phyloP scores from a whole-genome alignment of 106 monocot species.

The Acorus gramineus region DNA sequence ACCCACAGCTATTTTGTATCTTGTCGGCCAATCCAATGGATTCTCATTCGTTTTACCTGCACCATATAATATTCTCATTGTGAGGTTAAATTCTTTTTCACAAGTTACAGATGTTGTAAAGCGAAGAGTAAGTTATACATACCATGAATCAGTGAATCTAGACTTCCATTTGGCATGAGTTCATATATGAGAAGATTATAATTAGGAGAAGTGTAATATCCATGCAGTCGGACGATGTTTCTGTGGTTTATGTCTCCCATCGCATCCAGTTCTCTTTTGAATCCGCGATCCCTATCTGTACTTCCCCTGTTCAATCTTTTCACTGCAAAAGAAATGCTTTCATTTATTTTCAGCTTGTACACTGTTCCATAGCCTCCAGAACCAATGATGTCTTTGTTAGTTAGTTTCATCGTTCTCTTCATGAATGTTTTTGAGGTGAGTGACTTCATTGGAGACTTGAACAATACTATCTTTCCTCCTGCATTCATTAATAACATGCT shows the following conservation, averaged over 20 bases:
- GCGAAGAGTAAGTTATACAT: background rate
- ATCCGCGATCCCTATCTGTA: conserved; percentile 46
- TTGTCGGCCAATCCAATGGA: conserved; percentile 51
- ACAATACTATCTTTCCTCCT: conserved; percentile 77
- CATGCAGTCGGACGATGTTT: conserved; percentile 71
- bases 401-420: conserved; percentile 59
- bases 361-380: conserved; percentile 82
- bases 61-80: background rate
- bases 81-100: background rate
- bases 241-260: conserved; percentile 89
- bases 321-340: conserved; percentile 52
- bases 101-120: background rate
- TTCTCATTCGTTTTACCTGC: conserved; percentile 36
- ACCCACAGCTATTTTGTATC: conserved; percentile 58
- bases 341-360: conserved; percentile 46
- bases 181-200: conserved; percentile 88
- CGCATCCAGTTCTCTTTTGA: conserved; percentile 69
- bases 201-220: conserved; percentile 56
- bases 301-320: conserved; percentile 76
- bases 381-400: conserved; percentile 86
- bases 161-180: conserved; percentile 77
- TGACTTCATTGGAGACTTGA: conserved; percentile 38
- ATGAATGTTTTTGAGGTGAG: conserved; percentile 47
- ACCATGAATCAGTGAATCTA: conserved; percentile 67
- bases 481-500: background rate